Evolutionary conservation across 352 stramenopile genomes (phyloP).

Genomic region (Pythium rishiriense): DNA sequence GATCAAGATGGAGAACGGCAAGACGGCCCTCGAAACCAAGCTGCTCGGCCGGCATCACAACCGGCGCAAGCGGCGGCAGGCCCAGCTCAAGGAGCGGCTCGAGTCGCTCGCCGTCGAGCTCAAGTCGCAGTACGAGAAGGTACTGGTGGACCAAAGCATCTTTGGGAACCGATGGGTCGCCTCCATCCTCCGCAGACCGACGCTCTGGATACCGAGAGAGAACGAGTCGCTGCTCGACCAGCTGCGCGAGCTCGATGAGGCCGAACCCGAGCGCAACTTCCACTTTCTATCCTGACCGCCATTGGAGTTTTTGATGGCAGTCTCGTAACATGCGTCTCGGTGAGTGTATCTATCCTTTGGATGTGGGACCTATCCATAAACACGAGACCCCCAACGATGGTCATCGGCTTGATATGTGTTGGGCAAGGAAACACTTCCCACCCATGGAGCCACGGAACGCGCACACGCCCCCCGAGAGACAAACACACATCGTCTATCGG

Average conservation of each 20-base stretch:
- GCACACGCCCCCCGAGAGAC: too few relatives aligned
- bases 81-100: slow-evolving; percentile 34
- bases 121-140: slow-evolving; percentile 26
- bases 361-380: too few relatives aligned
- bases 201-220: slow-evolving; percentile 43
- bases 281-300: slow-evolving; percentile 9
- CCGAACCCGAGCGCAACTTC: slow-evolving; percentile 38
- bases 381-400: too few relatives aligned
- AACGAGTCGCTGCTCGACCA: slow-evolving; percentile 38
- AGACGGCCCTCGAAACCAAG: slow-evolving; percentile 30
- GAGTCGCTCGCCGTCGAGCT: slow-evolving; percentile 32
- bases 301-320: too few relatives aligned
- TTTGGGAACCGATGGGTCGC: slow-evolving; percentile 35
- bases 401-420: too few relatives aligned
- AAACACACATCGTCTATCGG: too few relatives aligned
- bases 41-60: slow-evolving; percentile 35
- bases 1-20: slow-evolving; percentile 46
- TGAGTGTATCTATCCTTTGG: too few relatives aligned
- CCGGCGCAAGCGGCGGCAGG: slow-evolving; percentile 45
- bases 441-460: too few relatives aligned
- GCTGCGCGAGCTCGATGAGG: slow-evolving; percentile 33
- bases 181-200: slow-evolving; percentile 36
- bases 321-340: too few relatives aligned
- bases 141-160: slow-evolving; percentile 40
- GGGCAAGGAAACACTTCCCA: too few relatives aligned